These are phyloP conservation scores for Ceratobasidium sp. DNA, from an alignment of 1,284 basidiomycete genomes.

Conservation along the genomic window DNA sequence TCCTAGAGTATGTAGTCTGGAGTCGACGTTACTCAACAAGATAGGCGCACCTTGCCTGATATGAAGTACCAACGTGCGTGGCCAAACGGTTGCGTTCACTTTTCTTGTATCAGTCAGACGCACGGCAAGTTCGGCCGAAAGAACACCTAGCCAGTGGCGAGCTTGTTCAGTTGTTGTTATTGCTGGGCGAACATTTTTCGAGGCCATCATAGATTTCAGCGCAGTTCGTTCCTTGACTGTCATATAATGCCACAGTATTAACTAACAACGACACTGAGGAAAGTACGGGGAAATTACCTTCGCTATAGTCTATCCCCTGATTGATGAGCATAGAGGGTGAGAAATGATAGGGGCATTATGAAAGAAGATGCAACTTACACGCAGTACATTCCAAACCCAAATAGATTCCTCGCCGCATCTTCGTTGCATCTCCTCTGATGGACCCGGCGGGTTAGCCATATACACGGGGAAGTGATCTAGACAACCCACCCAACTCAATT, in stretches of 20 bases:
- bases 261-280: neutral
- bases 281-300: constrained; percentile 62
- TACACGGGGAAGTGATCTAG: neutral
- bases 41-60: constrained; percentile 64
- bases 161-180: constrained; percentile 76
- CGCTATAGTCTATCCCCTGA: constrained; percentile 87
- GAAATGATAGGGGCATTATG: constrained; percentile 9
- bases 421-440: constrained; percentile 75
- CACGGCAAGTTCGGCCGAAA: constrained; percentile 86
- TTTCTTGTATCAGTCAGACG: constrained; percentile 83
- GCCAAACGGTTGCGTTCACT: constrained; percentile 79
- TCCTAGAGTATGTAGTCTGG: neutral
- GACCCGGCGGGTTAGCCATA: neutral
- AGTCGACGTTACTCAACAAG: neutral
- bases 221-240: constrained; percentile 84
- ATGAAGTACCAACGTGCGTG: constrained; percentile 84
- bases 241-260: neutral
- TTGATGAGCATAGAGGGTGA: neutral
- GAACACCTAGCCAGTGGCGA: constrained; percentile 86
- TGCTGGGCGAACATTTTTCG: constrained; percentile 84
- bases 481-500: constrained; percentile 46
- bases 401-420: constrained; percentile 83
- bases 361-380: constrained; percentile 62
- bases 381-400: constrained; percentile 84
- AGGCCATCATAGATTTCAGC: constrained; percentile 90